Evolutionary conservation across 495 filamentous ascomycete genomes (phyloP).

Genomic region (Podospora conica): DNA sequence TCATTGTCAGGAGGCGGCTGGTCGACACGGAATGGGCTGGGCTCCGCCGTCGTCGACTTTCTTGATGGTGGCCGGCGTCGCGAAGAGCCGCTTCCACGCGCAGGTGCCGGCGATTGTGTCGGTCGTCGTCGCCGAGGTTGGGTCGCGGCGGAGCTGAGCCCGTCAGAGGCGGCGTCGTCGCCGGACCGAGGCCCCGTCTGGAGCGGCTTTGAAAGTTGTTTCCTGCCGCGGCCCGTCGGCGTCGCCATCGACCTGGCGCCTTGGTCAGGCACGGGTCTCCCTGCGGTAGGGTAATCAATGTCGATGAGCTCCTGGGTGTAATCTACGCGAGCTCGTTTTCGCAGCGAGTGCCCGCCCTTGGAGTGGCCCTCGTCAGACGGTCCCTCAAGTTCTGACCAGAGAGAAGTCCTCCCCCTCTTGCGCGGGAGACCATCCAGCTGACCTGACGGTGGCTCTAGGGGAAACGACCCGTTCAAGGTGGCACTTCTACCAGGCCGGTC

Average conservation of each 20-base stretch:
- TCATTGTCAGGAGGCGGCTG: constrained; percentile 36
- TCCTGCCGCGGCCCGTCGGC: neutral
- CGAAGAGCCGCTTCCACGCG: constrained; percentile 18
- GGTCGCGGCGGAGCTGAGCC: constrained; percentile 1
- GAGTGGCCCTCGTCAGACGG: constrained; percentile 28
- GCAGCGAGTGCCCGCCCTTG: constrained; percentile 43
- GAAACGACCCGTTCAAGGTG: constrained; percentile 23
- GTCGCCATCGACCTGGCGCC: constrained; percentile 15
- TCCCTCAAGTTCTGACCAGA: neutral
- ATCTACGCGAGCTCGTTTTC: constrained; percentile 42
- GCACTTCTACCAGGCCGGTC: constrained; percentile 24
- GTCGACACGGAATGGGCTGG: constrained; percentile 23
- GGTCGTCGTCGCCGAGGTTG: constrained; percentile 19
- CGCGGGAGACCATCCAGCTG: constrained; percentile 8
- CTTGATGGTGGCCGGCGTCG: constrained; percentile 26
- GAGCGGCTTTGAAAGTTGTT: constrained; percentile 28
- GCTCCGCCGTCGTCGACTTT: constrained; percentile 27
- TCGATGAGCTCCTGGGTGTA: constrained; percentile 42
- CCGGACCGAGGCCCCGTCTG: constrained; percentile 21
- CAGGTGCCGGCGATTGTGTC: constrained; percentile 28
- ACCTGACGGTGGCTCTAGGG: constrained; percentile 26
- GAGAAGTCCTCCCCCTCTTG: constrained; percentile 35
- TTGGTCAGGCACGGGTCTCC: neutral
- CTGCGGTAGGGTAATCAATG: constrained; percentile 26
- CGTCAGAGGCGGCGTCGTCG: constrained; percentile 22